A percentile compares a stretch with the other conserved stretches of the same genome.
phyloP scores from a whole-genome alignment of 306 rosid genomes.

The Argentina anserina region DNA sequence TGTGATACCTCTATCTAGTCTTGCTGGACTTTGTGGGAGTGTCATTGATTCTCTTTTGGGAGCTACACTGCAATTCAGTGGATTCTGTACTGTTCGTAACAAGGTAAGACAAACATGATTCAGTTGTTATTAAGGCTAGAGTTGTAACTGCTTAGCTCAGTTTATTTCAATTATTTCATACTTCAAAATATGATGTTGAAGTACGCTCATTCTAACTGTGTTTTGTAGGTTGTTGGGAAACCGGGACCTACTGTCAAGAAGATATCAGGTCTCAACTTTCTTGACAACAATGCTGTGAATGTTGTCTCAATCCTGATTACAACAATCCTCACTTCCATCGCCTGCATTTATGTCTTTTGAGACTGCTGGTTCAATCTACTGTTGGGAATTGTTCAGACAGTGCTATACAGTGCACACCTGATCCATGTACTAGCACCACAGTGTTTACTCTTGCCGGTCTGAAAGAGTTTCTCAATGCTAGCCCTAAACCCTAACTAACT shows the following conservation, averaged over 20 bases:
- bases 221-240: constrained; percentile 78
- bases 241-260: constrained; percentile 74
- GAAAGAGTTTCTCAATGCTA: neutral
- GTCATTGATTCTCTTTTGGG: constrained; percentile 90
- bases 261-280: constrained; percentile 70
- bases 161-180: neutral
- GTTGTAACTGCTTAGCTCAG: neutral
- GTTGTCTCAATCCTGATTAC: constrained; percentile 67
- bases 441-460: neutral
- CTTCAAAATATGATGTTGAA: constrained; percentile 15
- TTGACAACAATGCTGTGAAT: constrained; percentile 91
- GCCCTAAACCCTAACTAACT: neutral
- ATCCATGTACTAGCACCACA: constrained; percentile 13
- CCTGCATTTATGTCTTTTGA: constrained; percentile 56
- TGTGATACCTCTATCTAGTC: constrained; percentile 62
- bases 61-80: constrained; percentile 87
- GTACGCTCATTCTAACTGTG: constrained; percentile 1
- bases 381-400: constrained; percentile 1
- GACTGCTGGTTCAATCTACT: neutral
- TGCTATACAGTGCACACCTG: constrained; percentile 18
- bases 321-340: constrained; percentile 53
- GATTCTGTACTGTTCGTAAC: constrained; percentile 77
- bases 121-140: neutral
- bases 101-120: constrained; percentile 43
- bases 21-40: constrained; percentile 78